Conservation (phyloP, 164 flowering plant genomes). For the Stephania japonica region DNA sequence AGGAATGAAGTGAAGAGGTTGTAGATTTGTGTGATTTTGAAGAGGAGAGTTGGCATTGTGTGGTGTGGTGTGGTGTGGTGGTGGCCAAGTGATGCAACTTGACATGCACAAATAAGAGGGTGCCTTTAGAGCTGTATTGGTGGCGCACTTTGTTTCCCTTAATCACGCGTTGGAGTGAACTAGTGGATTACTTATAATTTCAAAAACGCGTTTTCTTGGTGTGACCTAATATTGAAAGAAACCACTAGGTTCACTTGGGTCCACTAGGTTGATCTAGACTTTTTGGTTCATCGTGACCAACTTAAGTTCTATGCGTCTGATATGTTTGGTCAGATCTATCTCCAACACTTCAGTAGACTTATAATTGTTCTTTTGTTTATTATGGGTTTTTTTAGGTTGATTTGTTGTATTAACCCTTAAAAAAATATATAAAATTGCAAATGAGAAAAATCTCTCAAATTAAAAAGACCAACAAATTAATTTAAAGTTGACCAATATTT, state of each 20-base stretch:
- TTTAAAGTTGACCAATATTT: too few species aligned
- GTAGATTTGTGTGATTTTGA: slow-evolving; percentile 28
- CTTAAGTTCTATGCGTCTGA: too few species aligned
- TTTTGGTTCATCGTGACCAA: too few species aligned
- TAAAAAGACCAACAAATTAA: too few species aligned
- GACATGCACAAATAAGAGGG: background rate
- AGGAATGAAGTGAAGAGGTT: slow-evolving; percentile 33
- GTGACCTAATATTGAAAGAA: background rate
- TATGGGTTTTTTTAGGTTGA: background rate
- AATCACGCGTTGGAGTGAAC: background rate
- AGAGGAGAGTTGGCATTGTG: slow-evolving; percentile 32
- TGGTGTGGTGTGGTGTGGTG: too few species aligned
- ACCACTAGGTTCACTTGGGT: too few species aligned
- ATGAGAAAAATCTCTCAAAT: too few species aligned
- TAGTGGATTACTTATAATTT: background rate
- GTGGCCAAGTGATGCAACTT: too few species aligned
- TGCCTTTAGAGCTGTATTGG: background rate
- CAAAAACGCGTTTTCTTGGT: slow-evolving; percentile 23
- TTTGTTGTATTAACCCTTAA: background rate
- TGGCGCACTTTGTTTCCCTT: background rate
- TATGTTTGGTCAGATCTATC: too few species aligned
- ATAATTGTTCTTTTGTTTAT: background rate
- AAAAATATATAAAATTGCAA: too few species aligned
- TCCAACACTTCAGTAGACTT: too few species aligned
- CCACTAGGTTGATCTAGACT: too few species aligned